A percentile compares a stretch with the other conserved stretches of the same genome.
phyloP scores from a whole-genome alignment of 2,329 filamentous ascomycete species.

The Penicillium frequentans region DNA sequence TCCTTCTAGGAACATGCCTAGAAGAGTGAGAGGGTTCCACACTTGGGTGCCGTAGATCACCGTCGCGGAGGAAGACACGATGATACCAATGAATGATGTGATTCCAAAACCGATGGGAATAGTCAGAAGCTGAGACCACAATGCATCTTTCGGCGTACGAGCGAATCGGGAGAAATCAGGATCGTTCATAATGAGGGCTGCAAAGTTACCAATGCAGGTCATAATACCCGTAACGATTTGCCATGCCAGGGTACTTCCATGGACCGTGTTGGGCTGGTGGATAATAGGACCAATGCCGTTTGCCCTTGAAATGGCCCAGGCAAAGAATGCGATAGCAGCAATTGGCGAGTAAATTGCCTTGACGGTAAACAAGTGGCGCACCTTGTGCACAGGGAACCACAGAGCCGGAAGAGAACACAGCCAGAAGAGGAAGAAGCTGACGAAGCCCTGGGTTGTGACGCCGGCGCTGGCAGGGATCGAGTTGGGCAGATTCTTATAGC shows the following conservation, averaged over 20 bases:
- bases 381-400: conserved; percentile 85
- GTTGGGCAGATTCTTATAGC: conserved; percentile 63
- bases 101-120: conserved; percentile 72
- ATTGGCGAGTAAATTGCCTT: conserved; percentile 82
- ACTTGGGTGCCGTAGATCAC: conserved; percentile 67
- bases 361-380: conserved; percentile 86
- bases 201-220: conserved; percentile 87
- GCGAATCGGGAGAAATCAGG: conserved; percentile 87
- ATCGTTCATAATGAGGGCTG: conserved; percentile 76
- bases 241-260: conserved; percentile 75
- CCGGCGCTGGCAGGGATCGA: conserved; percentile 64
- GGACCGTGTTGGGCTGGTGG: conserved; percentile 61
- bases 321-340: conserved; percentile 82
- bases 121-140: conserved; percentile 77
- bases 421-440: conserved; percentile 88
- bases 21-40: conserved; percentile 71
- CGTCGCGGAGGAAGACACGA: conserved; percentile 67
- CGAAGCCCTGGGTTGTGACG: conserved; percentile 72
- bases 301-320: conserved; percentile 80
- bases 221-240: conserved; percentile 82
- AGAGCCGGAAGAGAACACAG: conserved; percentile 75
- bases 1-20: conserved; percentile 67
- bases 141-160: conserved; percentile 68
- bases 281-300: conserved; percentile 83
- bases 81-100: conserved; percentile 83